Percentiles rank a stretch among this genome's conserved stretches.
Conservation (phyloP, 768 basidiomycete species). For the Fibroporia radiculosa region DNA sequence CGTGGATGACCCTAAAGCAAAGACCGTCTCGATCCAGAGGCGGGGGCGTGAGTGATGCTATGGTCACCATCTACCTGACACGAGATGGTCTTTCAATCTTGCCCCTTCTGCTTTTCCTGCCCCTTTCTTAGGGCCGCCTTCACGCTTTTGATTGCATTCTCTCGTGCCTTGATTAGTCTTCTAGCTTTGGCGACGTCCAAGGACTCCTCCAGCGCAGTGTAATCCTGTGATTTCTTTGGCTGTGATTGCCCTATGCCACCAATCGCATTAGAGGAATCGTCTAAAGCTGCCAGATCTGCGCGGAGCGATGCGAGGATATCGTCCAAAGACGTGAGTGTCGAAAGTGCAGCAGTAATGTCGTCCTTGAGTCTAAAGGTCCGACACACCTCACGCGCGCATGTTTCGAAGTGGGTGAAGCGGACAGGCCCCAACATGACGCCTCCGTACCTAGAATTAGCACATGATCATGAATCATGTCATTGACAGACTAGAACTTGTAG, state of each 20-base stretch:
- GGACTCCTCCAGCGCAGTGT: slow-evolving; percentile 30
- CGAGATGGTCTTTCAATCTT: too few relatives aligned
- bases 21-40: too few relatives aligned
- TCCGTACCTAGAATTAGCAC: slow-evolving; percentile 51
- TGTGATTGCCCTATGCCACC: background rate
- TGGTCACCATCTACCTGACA: too few relatives aligned
- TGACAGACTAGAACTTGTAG: background rate
- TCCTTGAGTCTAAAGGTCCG: slow-evolving; percentile 57
- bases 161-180: slow-evolving; percentile 60
- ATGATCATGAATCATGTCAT: background rate
- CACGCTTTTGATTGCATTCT: slow-evolving; percentile 58
- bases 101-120: background rate
- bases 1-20: too few relatives aligned
- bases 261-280: slow-evolving; percentile 1
- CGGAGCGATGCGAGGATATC: slow-evolving; percentile 52
- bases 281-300: slow-evolving; percentile 30
- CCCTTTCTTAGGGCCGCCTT: slow-evolving; percentile 38
- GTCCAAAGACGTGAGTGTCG: slow-evolving; percentile 53
- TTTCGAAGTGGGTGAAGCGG: slow-evolving; percentile 71
- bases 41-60: too few relatives aligned
- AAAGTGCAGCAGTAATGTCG: slow-evolving; percentile 55
- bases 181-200: slow-evolving; percentile 55
- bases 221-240: slow-evolving; percentile 30
- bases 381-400: slow-evolving; percentile 69
- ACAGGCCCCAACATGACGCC: slow-evolving; percentile 73